These are phyloP conservation scores for Penicillium sp. DNA, from an alignment of 2,329 filamentous ascomycete species.

Conservation along the genomic window DNA sequence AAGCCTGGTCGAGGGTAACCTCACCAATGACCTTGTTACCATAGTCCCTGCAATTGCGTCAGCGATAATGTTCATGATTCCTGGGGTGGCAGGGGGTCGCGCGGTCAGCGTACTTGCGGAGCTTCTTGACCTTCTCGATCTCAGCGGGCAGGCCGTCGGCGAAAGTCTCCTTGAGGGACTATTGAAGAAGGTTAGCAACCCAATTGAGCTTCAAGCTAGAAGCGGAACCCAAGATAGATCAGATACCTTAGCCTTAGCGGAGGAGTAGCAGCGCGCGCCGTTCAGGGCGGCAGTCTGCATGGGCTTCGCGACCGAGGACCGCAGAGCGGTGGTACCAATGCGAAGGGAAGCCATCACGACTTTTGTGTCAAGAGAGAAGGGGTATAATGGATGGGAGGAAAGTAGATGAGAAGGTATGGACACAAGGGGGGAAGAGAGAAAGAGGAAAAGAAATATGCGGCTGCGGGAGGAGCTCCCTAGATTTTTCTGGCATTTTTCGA, in stretches of 20 bases:
- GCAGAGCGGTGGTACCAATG: slow-evolving; percentile 79
- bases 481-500: slow-evolving; percentile 39
- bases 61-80: slow-evolving; percentile 24
- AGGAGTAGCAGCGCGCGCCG: slow-evolving; percentile 87
- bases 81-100: neutral
- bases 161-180: slow-evolving; percentile 99
- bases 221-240: too few species aligned
- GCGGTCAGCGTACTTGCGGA: slow-evolving; percentile 76
- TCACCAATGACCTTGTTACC: slow-evolving; percentile 95
- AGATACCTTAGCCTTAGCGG: slow-evolving; percentile 78
- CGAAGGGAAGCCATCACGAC: slow-evolving; percentile 81
- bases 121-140: slow-evolving; percentile 98
- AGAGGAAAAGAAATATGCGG: slow-evolving; percentile 36
- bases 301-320: slow-evolving; percentile 72
- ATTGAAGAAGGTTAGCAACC: slow-evolving; percentile 30
- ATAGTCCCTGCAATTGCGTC: slow-evolving; percentile 68
- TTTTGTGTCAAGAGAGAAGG: slow-evolving; percentile 29
- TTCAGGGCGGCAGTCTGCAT: slow-evolving; percentile 75
- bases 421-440: slow-evolving; percentile 40
- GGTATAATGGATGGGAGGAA: slow-evolving; percentile 23
- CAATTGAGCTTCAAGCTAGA: slow-evolving; percentile 12
- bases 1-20: slow-evolving; percentile 99
- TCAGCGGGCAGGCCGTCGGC: slow-evolving; percentile 93
- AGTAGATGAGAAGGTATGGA: slow-evolving; percentile 35
- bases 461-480: slow-evolving; percentile 34